phyloP scores from a whole-genome alignment of 2,329 filamentous ascomycete species.

The Arthrobotrys sinensis region DNA sequence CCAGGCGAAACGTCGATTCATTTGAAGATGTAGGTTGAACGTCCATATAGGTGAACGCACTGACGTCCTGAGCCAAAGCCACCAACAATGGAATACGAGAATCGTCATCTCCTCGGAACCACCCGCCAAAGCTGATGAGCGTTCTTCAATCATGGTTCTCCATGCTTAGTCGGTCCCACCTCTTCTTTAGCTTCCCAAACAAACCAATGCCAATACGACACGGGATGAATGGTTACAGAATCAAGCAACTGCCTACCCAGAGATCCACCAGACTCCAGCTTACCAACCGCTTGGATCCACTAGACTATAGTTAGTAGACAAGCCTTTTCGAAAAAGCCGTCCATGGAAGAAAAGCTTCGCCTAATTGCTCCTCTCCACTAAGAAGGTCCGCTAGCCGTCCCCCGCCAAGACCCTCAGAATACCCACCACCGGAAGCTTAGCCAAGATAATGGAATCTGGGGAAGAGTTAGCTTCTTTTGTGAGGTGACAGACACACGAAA shows the following conservation, averaged over 20 bases:
- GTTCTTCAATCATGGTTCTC: slow-evolving; percentile 6
- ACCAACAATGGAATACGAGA: slow-evolving; percentile 47
- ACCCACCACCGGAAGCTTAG: slow-evolving; percentile 27
- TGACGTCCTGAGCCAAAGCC: slow-evolving; percentile 40
- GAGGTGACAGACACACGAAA: slow-evolving; percentile 14
- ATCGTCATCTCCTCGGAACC: slow-evolving; percentile 25
- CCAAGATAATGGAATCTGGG: slow-evolving; percentile 43
- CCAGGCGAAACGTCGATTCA: slow-evolving; percentile 36
- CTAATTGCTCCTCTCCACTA: slow-evolving; percentile 15
- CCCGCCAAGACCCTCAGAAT: slow-evolving; percentile 6
- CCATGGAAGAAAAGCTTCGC: slow-evolving; percentile 30
- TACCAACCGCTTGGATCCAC: background rate
- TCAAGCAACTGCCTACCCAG: slow-evolving; percentile 3
- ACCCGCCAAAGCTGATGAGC: slow-evolving; percentile 30
- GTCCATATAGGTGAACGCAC: slow-evolving; percentile 40
- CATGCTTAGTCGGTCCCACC: background rate
- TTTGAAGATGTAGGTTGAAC: slow-evolving; percentile 14
- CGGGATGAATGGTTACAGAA: slow-evolving; percentile 36
- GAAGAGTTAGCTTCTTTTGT: slow-evolving; percentile 34
- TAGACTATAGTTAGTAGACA: background rate
- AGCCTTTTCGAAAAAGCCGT: background rate
- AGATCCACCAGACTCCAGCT: no score
- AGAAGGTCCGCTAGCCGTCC: slow-evolving; percentile 19
- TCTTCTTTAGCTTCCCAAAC: slow-evolving; percentile 3
- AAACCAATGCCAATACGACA: slow-evolving; percentile 21